Evolutionary conservation across 495 filamentous ascomycete genomes (phyloP), one percentile per base, ranked within the genome.

Genomic region (Aspergillus sparsus): DNA sequence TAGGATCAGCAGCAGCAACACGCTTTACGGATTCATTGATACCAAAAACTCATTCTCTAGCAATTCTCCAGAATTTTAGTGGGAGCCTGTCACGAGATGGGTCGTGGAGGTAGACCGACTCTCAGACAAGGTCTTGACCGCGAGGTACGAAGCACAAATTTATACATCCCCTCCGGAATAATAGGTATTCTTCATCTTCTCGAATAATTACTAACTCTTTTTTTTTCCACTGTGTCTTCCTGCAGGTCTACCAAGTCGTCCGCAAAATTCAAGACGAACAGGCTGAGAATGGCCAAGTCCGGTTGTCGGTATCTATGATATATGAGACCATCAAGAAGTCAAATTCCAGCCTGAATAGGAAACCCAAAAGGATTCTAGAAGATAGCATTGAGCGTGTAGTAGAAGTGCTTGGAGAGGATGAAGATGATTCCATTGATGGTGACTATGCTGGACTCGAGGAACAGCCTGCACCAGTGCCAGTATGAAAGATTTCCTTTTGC

Each of bases 361-460:
- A 87, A 63, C 90, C 88, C 7, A 96, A 94, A 73, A 85, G 83
- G 55, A 76, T 87, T 12, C 74, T 98, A 12, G 89, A 96, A 69
- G 87, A 92, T 64, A 89, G 90, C 49, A 89, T 98, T 62, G 92
- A 96, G 67, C 80, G 91, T 18, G 90, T 95, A 2, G 77, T 98
- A 33, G 84, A 84, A 21, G 85, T 93, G 12, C 66, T 67, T 5
- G 77, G 72, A 18, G 81, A 79, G 10, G 77, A 82, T 36, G 84
- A 83, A 27, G 67, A 77, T n/a, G 82, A 78, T 12, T 79, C 78
- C 1, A 66, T 88, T 37, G 86, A 90, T 62, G 89, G 85, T 7
- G 83, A 84, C 35, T 82, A 88, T 55, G 86, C 89, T 46, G 86
- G 86, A 9, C 74, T 87, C 47, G 84, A 85, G 53, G 80, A 68